Conservation (phyloP, 345 rosid genomes). For the Schrenkiella parvula region DNA sequence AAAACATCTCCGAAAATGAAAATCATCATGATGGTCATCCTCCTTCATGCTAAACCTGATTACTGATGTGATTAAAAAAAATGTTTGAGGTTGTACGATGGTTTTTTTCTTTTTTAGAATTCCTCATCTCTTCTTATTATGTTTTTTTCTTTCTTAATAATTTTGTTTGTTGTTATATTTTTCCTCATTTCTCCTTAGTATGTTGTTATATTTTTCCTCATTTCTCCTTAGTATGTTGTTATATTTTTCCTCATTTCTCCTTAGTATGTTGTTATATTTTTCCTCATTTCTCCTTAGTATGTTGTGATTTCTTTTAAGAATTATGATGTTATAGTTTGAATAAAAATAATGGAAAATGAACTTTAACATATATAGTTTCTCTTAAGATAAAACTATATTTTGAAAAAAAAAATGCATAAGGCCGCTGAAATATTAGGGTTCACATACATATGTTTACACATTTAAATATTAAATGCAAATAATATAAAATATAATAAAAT, state of each 20-base stretch:
- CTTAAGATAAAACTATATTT: too few relatives aligned
- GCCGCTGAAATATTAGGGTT: too few relatives aligned
- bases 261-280: neutral
- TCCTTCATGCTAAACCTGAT: neutral
- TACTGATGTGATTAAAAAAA: neutral
- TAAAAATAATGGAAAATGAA: too few relatives aligned
- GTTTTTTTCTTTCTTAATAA: too few relatives aligned
- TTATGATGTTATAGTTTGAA: neutral
- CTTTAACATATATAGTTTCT: too few relatives aligned
- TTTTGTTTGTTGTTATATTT: neutral
- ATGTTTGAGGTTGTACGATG: neutral
- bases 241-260: neutral
- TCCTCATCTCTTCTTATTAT: neutral
- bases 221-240: neutral
- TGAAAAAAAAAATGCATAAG: too few relatives aligned
- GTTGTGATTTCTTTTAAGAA: neutral
- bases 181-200: neutral
- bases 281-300: neutral
- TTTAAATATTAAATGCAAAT: too few relatives aligned
- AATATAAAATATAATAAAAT: too few relatives aligned
- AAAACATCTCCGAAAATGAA: slow-evolving; percentile 3
- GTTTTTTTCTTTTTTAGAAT: too few relatives aligned
- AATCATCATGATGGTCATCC: neutral
- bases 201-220: neutral
- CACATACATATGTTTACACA: too few relatives aligned